Conservation (phyloP, 2,329 filamentous ascomycete genomes). For the Emericellopsis atlantica region DNA sequence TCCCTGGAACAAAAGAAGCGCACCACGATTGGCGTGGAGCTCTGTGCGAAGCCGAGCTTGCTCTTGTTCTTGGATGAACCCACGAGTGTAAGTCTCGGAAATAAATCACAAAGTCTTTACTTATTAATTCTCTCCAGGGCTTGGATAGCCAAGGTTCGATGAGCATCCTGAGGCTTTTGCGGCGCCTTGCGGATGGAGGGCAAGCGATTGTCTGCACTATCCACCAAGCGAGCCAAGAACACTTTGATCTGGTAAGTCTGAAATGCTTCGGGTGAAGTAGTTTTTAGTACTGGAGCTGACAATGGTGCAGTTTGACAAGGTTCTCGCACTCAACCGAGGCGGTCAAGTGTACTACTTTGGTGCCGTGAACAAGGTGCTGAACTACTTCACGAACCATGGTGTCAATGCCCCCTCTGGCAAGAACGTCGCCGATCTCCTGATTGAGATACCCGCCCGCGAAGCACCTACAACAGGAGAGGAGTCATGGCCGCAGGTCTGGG, state of each 20-base stretch:
- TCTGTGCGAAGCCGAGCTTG: conserved; percentile 36
- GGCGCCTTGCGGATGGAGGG: conserved; percentile 43
- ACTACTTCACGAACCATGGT: conserved; percentile 54
- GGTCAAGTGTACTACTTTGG: conserved; percentile 44
- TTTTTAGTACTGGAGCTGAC: conserved; percentile 16
- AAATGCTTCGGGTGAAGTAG: conserved; percentile 6
- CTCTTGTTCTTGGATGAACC: conserved; percentile 38
- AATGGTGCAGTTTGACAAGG: conserved; percentile 38
- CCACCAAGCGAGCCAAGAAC: conserved; percentile 29
- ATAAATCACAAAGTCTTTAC: not conserved
- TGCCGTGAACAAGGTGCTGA: conserved; percentile 42
- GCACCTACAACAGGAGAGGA: conserved; percentile 17
- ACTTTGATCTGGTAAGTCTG: conserved; percentile 16
- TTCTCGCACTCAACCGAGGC: conserved; percentile 52
- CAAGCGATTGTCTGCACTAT: conserved; percentile 43
- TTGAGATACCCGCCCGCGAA: conserved; percentile 32
- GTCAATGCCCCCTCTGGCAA: conserved; percentile 46
- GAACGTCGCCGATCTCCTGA: conserved; percentile 67
- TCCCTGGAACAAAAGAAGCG: conserved; percentile 32
- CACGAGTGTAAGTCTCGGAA: not conserved
- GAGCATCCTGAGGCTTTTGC: conserved; percentile 28
- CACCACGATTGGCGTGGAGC: conserved; percentile 40
- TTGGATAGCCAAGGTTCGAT: conserved; percentile 4
- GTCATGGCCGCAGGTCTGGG: conserved; percentile 60
- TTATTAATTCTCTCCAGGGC: conserved; percentile 17